Base-by-base conservation (phyloP, 208 protist species). In the Endotrypanum monterogeii region DNA sequence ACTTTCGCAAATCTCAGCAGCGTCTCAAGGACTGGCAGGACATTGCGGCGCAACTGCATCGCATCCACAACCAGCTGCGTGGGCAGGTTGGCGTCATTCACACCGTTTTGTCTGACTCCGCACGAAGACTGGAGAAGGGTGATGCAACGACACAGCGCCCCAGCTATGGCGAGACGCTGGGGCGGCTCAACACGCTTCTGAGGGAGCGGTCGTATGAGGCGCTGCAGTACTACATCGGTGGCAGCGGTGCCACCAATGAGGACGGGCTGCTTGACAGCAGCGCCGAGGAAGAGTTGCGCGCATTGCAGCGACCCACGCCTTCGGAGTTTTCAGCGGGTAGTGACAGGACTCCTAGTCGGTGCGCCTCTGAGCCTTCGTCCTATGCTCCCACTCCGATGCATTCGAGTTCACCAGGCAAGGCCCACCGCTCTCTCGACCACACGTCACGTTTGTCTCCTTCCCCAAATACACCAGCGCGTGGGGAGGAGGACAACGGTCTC, bases 11-110 rank as follows among this genome's bases (percentile, higher is more conserved):
- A 41, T 32, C 87, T 20, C 82, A 83, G 57, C 87, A 92, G 62
- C 76, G 78, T 5, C 75, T 92, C 11, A 79, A 78, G 67, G 87
- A 92, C 62, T 92, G 87, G 87, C 84, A 92, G 44, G 79, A 83
- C 23, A 83, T 92, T 61, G 75, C 73, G 12, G 72, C 62, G 35
- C 46, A 71, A 35, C 52, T 76, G 67, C 82, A 79, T 28, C 67
- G 67, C 55, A 80, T 71, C 18, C 50, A 70, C 44, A 58, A 84
- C 14, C 84, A 89, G 74, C 79, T 84, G 16, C 32, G 44, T 1
- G 72, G 80, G 20, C 82, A 86, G 62, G 81, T 85, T 9, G 67
- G 74, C 25, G 76, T 84, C 30, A 71, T 92, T 35, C n/a, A 25
- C 32, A 74, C 71, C 2, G 70, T 79, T 5, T 67, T 92, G 25